These are phyloP conservation scores for Raphanus hybrid DNA, from an alignment of 441 rosid genomes.

Conservation along the genomic window DNA sequence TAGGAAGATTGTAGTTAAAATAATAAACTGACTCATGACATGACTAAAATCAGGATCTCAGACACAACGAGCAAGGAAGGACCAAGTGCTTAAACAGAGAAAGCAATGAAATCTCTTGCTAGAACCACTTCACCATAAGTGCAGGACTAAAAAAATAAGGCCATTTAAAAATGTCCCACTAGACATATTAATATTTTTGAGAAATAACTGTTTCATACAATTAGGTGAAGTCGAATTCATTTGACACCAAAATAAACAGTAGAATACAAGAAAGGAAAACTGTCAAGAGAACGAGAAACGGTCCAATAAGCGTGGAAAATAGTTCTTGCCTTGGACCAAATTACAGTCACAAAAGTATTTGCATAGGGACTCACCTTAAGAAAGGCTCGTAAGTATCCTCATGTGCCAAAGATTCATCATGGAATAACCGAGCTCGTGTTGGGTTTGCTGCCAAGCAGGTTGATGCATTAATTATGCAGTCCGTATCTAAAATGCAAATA, in stretches of 20 bases:
- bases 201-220: too few relatives aligned
- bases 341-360: too few relatives aligned
- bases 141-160: background rate
- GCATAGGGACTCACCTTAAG: slow-evolving; percentile 70
- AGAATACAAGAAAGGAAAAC: too few relatives aligned
- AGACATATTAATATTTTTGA: too few relatives aligned
- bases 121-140: background rate
- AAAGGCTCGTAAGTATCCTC: slow-evolving; percentile 97
- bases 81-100: background rate
- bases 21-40: too few relatives aligned
- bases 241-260: background rate
- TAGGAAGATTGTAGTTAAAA: too few relatives aligned
- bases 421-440: slow-evolving; percentile 88
- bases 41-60: too few relatives aligned
- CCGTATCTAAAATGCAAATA: slow-evolving; percentile 2
- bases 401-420: slow-evolving; percentile 73
- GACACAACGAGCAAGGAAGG: background rate
- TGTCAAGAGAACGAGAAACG: too few relatives aligned
- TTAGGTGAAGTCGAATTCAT: too few relatives aligned
- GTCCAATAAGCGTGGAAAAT: background rate
- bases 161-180: background rate
- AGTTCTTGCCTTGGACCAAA: too few relatives aligned
- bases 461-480: slow-evolving; percentile 26
- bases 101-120: background rate
- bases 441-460: slow-evolving; percentile 73